Conservation (phyloP, 371 early-diverging fungal genomes). For the Mortierella sp. region DNA sequence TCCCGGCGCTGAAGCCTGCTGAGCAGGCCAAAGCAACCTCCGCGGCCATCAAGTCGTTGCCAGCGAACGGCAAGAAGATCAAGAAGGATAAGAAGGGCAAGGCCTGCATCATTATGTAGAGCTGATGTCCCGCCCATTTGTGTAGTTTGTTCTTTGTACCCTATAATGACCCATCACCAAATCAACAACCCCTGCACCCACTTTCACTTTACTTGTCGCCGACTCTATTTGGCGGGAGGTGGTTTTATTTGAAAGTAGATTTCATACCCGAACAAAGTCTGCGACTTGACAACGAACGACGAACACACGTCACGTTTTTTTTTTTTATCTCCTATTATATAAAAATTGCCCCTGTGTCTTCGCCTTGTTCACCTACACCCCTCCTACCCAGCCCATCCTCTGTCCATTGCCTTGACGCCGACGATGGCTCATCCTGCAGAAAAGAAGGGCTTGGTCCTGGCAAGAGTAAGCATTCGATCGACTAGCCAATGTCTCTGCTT, state of each 20-base stretch:
- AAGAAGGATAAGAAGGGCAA: conserved; percentile 35
- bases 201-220: no score
- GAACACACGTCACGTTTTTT: no score
- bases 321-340: no score
- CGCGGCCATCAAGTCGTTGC: conserved; percentile 2
- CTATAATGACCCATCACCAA: neutral
- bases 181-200: neutral
- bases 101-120: conserved; percentile 48
- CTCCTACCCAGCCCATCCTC: neutral
- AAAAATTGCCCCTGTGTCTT: conserved; percentile 3
- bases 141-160: conserved; percentile 3
- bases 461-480: conserved; percentile 25
- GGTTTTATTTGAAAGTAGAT: no score
- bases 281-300: no score
- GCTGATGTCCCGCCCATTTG: neutral
- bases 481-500: neutral
- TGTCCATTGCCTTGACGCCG: neutral
- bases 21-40: conserved; percentile 29
- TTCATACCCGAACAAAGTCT: no score
- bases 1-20: conserved; percentile 39
- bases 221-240: no score
- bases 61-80: conserved; percentile 34
- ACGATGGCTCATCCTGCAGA: conserved; percentile 31
- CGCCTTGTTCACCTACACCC: neutral
- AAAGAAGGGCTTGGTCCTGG: conserved; percentile 46